Base-by-base conservation (phyloP, 805 yeast species). In the Metschnikowia shivogae region DNA sequence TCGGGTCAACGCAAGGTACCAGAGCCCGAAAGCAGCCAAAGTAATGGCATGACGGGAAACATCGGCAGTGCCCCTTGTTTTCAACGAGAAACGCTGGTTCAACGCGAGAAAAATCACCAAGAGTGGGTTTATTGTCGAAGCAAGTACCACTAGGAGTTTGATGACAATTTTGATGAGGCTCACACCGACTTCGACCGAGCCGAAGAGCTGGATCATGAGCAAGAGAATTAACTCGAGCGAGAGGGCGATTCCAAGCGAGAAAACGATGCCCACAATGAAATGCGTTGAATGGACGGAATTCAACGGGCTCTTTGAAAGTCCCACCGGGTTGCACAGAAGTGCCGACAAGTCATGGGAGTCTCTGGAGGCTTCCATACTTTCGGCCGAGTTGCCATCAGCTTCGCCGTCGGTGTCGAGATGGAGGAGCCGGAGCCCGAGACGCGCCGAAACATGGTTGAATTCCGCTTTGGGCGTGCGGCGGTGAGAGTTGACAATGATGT, bases 91-190 rank as follows among this genome's bases (percentile, higher is more conserved):
- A 13, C 58, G 61, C 42, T 65, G 64, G 47, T 56, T 60, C 12
- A 68, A 45, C 28, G 61, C 54, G 34, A 69, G 55, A 42, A 60
- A 61, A 12, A 70, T 53, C 4, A 68, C 59, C 22, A 68, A 46
- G 27, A 68, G 63, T n/a, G 83, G 83, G 38, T 68, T 65, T n/a
- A 73, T 47, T 17, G 72, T 60, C 2, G 73, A 62, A 17, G 76
- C 60, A 5, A 72, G 55, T 8, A 73, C 41, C 27, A 73, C 68
- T 36, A 76, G 55, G 7, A 59, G 39, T 33, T 69, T 62, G 24
- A 77, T 60, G 27, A 73, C 67, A 20, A 69, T 12, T 34, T 64
- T 63, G 65, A 78, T 73, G 34, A 70, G 60, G 11, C 57, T 24
- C 39, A 67, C 50, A 4, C 56, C 54, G 29, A 55, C 51, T 19